Percentiles rank a stretch among this genome's conserved stretches.
Evolutionary conservation across 441 rosid genomes (phyloP).

Genomic region (Isatis lusitanica): DNA sequence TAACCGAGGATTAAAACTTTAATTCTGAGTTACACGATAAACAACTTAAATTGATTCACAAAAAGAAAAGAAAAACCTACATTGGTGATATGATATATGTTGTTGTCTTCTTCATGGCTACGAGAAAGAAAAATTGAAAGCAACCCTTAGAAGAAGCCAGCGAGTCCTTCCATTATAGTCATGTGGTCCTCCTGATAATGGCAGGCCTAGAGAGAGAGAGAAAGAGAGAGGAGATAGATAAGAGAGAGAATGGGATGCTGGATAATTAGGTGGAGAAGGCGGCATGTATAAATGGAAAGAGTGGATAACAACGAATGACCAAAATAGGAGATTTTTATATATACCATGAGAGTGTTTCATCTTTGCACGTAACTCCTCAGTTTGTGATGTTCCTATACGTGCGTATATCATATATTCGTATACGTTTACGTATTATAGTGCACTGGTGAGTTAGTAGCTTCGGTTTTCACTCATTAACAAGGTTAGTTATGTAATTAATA

Average conservation of each 20-base stretch:
- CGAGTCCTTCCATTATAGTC: conserved; percentile 41
- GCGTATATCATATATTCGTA: too few species aligned
- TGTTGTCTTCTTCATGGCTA: conserved; percentile 17
- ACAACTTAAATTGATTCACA: conserved; percentile 29
- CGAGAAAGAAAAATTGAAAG: conserved; percentile 48
- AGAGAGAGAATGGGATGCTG: conserved; percentile 25
- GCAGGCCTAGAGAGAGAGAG: conserved; percentile 43
- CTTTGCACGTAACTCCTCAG: conserved; percentile 24
- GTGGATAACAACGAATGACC: conserved; percentile 28
- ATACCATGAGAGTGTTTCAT: conserved; percentile 17
- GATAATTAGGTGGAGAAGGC: conserved; percentile 45
- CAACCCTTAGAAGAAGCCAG: conserved; percentile 68
- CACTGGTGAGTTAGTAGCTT: neutral
- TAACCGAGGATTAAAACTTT: conserved; percentile 1
- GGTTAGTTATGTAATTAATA: neutral
- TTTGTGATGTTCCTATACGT: neutral
- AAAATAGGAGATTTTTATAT: conserved; percentile 7
- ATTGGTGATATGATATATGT: conserved; percentile 7
- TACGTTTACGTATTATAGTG: neutral
- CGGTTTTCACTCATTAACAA: neutral
- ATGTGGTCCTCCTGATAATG: conserved; percentile 69
- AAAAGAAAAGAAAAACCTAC: neutral
- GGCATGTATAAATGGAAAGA: conserved; percentile 78
- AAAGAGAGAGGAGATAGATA: conserved; percentile 13
- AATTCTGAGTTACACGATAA: conserved; percentile 32